Conservation (phyloP, 352 stramenopile genomes). For the Pythium phragmiticola region DNA sequence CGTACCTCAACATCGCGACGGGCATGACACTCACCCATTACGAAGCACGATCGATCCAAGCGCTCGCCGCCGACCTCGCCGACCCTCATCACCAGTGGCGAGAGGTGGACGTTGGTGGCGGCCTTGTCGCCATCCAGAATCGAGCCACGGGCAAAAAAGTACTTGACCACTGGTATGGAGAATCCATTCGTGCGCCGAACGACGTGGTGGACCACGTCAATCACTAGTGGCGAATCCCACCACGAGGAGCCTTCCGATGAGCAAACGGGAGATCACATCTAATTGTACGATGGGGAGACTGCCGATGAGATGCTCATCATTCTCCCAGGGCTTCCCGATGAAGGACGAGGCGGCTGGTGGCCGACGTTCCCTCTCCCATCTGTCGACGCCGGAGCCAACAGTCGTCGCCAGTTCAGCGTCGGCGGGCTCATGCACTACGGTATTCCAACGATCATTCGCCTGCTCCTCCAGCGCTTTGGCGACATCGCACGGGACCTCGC, state of each 20-base stretch:
- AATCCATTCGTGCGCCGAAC: slow-evolving; percentile 3
- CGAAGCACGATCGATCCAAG: background rate
- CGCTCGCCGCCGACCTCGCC: background rate
- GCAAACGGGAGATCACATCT: background rate
- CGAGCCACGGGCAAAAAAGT: slow-evolving; percentile 1
- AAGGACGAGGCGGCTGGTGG: background rate
- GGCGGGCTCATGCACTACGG: background rate
- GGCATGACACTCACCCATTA: slow-evolving; percentile 16
- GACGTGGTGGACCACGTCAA: background rate
- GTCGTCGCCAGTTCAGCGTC: background rate
- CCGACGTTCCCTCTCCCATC: background rate
- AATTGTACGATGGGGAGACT: background rate
- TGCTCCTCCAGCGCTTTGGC: background rate
- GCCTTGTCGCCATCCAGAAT: slow-evolving; percentile 9
- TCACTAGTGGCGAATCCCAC: background rate
- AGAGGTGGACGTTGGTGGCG: background rate
- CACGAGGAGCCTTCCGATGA: background rate
- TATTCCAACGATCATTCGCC: background rate
- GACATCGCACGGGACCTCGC: background rate
- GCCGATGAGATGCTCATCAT: background rate
- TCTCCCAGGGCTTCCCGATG: background rate
- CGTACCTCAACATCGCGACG: slow-evolving; percentile 11
- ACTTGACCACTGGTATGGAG: slow-evolving; percentile 11
- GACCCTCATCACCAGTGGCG: slow-evolving; percentile 14
- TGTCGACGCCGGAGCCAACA: background rate